phyloP scores from a whole-genome alignment of 129 eudicot genomes.

The Tagetes erecta region DNA sequence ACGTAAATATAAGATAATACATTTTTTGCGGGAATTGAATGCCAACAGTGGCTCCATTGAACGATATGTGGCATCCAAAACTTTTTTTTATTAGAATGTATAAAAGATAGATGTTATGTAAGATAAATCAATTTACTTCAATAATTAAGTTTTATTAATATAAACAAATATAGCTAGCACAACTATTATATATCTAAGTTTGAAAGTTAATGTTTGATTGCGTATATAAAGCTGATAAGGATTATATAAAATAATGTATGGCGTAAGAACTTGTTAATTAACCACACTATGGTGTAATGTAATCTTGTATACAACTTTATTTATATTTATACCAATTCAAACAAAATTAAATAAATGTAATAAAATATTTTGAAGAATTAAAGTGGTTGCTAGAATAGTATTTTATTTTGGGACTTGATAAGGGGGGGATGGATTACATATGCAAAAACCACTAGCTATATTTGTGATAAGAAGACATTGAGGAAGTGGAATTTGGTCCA shows the following conservation, averaged over 20 bases:
- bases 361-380: neutral
- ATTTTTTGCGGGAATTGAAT: too few species aligned
- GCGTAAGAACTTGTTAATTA: neutral
- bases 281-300: neutral
- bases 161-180: neutral
- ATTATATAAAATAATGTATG: neutral
- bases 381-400: slow-evolving; percentile 4
- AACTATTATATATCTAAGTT: neutral
- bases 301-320: neutral
- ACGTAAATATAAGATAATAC: too few species aligned
- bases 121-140: too few species aligned
- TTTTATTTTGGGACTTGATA: slow-evolving; percentile 23
- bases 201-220: neutral
- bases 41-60: too few species aligned
- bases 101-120: too few species aligned
- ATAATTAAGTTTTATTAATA: neutral
- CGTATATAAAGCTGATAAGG: neutral
- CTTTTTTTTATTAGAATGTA: too few species aligned
- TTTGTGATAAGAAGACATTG: slow-evolving; percentile 23
- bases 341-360: neutral
- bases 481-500: slow-evolving; percentile 34
- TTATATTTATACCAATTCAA: neutral
- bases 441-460: slow-evolving; percentile 30
- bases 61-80: too few species aligned
- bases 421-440: slow-evolving; percentile 31